Percentiles rank a stretch among this genome's conserved stretches.
phyloP scores from a whole-genome alignment of 73 alveolate species.

The Blepharisma japonicum region DNA sequence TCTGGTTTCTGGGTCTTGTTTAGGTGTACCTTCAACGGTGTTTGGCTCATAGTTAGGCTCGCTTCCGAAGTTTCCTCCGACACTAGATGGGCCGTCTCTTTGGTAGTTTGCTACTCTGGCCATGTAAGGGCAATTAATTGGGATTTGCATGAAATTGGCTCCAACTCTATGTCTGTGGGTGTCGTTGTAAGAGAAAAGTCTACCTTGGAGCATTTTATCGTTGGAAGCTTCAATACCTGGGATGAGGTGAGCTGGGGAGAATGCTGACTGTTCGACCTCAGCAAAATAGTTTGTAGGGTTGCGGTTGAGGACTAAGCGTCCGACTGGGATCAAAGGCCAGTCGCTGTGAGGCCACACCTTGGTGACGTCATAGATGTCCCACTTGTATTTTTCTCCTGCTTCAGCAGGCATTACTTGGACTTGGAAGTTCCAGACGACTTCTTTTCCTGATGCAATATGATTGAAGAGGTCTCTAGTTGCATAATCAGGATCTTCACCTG shows the following conservation, averaged over 20 bases:
- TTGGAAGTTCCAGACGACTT: conserved; percentile 74
- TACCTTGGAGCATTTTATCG: conserved; percentile 90
- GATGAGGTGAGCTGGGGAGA: conserved; percentile 85
- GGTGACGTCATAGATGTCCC: conserved; percentile 83
- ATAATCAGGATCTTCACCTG: conserved; percentile 61
- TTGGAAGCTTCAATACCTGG: conserved; percentile 94
- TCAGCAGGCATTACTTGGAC: conserved; percentile 80
- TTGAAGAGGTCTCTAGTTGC: conserved; percentile 86
- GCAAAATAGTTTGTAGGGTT: conserved; percentile 87
- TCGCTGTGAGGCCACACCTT: conserved; percentile 90
- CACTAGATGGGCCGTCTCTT: conserved; percentile 82
- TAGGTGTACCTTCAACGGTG: conserved; percentile 60
- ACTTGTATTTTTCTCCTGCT: conserved; percentile 70
- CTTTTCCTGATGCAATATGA: conserved; percentile 62
- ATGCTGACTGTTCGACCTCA: conserved; percentile 84
- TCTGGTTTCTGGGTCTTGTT: conserved; percentile 40
- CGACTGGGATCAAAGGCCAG: conserved; percentile 78
- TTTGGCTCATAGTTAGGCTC: conserved; percentile 85
- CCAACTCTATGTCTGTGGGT: conserved; percentile 95
- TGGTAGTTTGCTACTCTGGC: conserved; percentile 76
- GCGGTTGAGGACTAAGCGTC: conserved; percentile 75
- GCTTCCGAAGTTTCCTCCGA: conserved; percentile 69
- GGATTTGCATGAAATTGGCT: conserved; percentile 79
- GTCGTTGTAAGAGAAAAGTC: conserved; percentile 90
- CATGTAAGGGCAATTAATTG: conserved; percentile 87